These are phyloP conservation scores for Cyberlindnera lachancei DNA, from an alignment of 805 yeast species.

Conservation along the genomic window DNA sequence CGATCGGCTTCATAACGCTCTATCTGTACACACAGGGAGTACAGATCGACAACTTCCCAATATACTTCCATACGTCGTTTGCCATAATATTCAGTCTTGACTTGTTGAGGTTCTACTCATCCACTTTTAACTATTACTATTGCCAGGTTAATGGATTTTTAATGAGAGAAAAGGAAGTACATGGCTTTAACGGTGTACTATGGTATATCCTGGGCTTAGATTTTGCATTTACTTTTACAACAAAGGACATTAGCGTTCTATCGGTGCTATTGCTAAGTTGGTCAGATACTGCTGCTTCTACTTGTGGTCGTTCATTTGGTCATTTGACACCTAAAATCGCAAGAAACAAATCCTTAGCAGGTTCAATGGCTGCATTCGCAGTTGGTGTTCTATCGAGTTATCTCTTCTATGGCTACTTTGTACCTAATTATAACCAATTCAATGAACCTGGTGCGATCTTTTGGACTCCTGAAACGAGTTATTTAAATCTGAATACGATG, in stretches of 20 bases:
- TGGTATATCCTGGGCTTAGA: constrained; percentile 80
- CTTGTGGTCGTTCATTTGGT: constrained; percentile 84
- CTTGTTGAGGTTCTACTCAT: constrained; percentile 52
- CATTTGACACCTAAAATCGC: constrained; percentile 73
- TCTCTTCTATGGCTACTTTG: constrained; percentile 62
- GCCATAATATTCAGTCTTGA: constrained; percentile 55
- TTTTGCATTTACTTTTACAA: constrained; percentile 58
- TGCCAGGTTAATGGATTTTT: constrained; percentile 67
- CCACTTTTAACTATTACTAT: constrained; percentile 57
- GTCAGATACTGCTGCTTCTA: constrained; percentile 97
- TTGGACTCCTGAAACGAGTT: constrained; percentile 60
- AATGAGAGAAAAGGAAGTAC: constrained; percentile 77
- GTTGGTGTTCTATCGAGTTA: constrained; percentile 65
- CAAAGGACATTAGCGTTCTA: constrained; percentile 76
- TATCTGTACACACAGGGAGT: constrained; percentile 61
- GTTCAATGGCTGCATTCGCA: constrained; percentile 77
- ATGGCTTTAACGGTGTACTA: constrained; percentile 72
- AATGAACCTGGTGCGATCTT: constrained; percentile 50
- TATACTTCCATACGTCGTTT: constrained; percentile 51
- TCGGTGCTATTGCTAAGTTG: constrained; percentile 80
- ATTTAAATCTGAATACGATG: constrained; percentile 42
- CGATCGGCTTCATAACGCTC: constrained; percentile 78
- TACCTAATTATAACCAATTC: constrained; percentile 53
- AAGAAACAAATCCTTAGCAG: constrained; percentile 78
- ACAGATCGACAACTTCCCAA: constrained; percentile 47